Evolutionary conservation across 2,329 filamentous ascomycete genomes (phyloP), one percentile per base, ranked within the genome.

Genomic region (Penicillium hordei): DNA sequence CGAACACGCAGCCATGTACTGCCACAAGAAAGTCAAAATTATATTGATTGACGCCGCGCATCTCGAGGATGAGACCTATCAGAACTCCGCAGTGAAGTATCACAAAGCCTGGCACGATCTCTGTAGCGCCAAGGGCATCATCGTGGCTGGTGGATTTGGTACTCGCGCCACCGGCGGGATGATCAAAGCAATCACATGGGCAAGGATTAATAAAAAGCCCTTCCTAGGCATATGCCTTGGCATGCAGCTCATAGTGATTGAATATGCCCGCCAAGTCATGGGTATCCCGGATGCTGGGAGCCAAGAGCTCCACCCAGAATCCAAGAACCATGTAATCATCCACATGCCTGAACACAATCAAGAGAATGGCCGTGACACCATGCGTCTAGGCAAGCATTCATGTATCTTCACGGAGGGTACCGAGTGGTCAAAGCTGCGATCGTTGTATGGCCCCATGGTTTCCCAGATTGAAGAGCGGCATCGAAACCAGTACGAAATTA

Each of bases 221-320:
- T 97, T 89, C 77, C 82, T 97, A 0, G 94, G 94, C 58, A 89
- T 97, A 62, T 97, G 93, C 72, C 81, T 97, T 23, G 92, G 92
- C 57, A 91, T 96, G 87, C 94, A 97, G 74, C 84, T 96, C 46
- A 92, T 93, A 21, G 91, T 96, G 46, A 89, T 97, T 65, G 93
- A 97, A 75, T 91, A 86, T 66, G 91, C 92, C 1, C 86, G 92
- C 42, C 87, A 91, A 64, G 79, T 93, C 1, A 89, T 86, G 75
- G 84, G 84, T 29, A 81, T 92, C 61, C 74, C 76, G 4, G 76
- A 79, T 43, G 85, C 84, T 1, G 81, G 79, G 5, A 84, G 81
- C 6, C 80, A 79, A 54, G 85, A 88, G 64, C 81, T 87, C 62
- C 75, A 84, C 54, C 72, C 76, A 10, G 58, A 72, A 17, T 83